Conservation (phyloP, 148 eudicot genomes). For the Rhododendron ovatum region DNA sequence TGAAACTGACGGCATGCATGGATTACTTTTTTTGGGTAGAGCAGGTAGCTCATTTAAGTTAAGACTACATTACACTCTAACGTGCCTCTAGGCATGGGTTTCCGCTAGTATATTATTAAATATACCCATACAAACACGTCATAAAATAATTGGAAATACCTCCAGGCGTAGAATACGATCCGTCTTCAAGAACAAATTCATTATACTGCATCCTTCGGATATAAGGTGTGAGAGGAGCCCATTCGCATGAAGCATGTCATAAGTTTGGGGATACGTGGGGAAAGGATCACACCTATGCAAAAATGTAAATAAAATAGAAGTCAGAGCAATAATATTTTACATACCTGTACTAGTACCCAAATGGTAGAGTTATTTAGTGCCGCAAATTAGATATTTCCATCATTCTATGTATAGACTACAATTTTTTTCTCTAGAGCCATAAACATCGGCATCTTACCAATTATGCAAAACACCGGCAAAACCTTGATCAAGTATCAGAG, state of each 20-base stretch:
- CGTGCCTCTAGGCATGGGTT: too few species aligned
- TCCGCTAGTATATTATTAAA: not conserved
- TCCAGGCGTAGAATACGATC: constrained; percentile 92
- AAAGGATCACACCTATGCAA: constrained; percentile 79
- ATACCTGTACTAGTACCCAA: constrained; percentile 40
- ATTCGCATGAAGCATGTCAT: constrained; percentile 87
- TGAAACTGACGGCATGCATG: not conserved
- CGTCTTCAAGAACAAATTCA: constrained; percentile 79
- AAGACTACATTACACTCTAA: too few species aligned
- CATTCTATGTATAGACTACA: not conserved
- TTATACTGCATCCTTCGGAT: constrained; percentile 56
- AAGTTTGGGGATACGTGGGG: constrained; percentile 90
- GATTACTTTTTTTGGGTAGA: not conserved
- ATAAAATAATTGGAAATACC: constrained; percentile 37
- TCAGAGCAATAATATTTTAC: constrained; percentile 18
- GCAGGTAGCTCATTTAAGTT: not conserved
- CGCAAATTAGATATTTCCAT: not conserved
- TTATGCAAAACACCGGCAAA: constrained; percentile 86
- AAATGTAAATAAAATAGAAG: not conserved
- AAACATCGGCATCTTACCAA: constrained; percentile 45
- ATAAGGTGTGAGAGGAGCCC: constrained; percentile 77
- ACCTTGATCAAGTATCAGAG: constrained; percentile 79
- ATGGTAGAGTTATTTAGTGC: not conserved
- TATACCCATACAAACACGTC: too few species aligned
- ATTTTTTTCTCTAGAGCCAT: not conserved